phyloP scores from a whole-genome alignment of 371 early-diverging fungal species.

The Saksenaea vasiformis region DNA sequence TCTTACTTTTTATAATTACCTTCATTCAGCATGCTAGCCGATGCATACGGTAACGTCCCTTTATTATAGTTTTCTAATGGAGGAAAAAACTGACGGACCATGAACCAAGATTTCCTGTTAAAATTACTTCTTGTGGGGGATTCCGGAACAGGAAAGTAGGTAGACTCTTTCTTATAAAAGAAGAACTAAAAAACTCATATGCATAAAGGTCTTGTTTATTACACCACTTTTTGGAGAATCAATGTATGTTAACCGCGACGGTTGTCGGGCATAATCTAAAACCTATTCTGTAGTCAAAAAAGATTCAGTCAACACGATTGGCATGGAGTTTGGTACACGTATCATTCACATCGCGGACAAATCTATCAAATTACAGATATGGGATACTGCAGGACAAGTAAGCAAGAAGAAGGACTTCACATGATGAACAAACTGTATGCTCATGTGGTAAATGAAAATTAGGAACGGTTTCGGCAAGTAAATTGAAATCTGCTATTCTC shows the following conservation, averaged over 20 bases:
- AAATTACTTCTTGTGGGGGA: slow-evolving; percentile 66
- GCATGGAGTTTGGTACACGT: slow-evolving; percentile 71
- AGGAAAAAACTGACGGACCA: background rate
- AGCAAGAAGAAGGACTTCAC: background rate
- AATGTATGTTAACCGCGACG: slow-evolving; percentile 47
- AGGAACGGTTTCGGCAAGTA: slow-evolving; percentile 74
- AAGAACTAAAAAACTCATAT: background rate
- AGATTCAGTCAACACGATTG: slow-evolving; percentile 68
- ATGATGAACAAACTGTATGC: background rate
- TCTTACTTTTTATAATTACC: background rate
- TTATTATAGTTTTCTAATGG: slow-evolving; percentile 4
- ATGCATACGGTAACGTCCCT: slow-evolving; percentile 45
- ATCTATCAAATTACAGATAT: slow-evolving; percentile 78
- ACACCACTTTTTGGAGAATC: slow-evolving; percentile 67
- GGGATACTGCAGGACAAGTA: slow-evolving; percentile 89
- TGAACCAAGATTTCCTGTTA: slow-evolving; percentile 51
- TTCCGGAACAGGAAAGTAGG: slow-evolving; percentile 68
- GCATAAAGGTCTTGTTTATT: slow-evolving; percentile 63
- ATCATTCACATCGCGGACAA: slow-evolving; percentile 67
- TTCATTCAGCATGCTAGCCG: slow-evolving; percentile 38
- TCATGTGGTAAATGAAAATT: slow-evolving; percentile 5
- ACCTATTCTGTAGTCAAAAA: slow-evolving; percentile 51
- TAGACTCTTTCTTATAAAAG: background rate
- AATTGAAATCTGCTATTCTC: background rate
- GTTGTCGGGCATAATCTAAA: slow-evolving; percentile 1